Evolutionary conservation across 805 yeast species (phyloP).

Genomic region (Cyberlindnera euphorbiae): DNA sequence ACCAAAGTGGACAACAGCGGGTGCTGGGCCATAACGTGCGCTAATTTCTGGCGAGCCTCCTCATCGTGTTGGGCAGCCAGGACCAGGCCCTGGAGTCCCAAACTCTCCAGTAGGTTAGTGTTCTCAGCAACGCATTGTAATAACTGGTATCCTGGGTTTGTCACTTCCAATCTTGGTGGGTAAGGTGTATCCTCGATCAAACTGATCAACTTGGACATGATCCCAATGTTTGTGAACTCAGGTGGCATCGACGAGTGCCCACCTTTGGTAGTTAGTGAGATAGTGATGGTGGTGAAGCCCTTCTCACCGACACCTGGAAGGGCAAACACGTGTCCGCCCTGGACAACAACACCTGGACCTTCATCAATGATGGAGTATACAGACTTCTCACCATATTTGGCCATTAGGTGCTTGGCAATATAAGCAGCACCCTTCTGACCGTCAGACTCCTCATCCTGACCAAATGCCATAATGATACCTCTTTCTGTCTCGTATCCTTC

Average conservation of each 20-base stretch:
- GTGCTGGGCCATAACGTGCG: neutral
- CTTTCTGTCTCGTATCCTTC: slow-evolving; percentile 51
- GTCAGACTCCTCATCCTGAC: slow-evolving; percentile 79
- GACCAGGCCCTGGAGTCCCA: neutral
- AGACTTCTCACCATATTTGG: slow-evolving; percentile 37
- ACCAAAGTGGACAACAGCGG: slow-evolving; percentile 21
- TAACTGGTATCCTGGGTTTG: slow-evolving; percentile 48
- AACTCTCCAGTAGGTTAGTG: neutral
- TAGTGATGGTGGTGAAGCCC: slow-evolving; percentile 49
- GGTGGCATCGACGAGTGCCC: slow-evolving; percentile 73
- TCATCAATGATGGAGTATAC: slow-evolving; percentile 65
- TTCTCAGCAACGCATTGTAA: slow-evolving; percentile 54
- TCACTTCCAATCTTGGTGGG: slow-evolving; percentile 33
- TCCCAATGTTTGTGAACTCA: slow-evolving; percentile 65
- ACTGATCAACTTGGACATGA: slow-evolving; percentile 47
- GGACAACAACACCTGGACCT: slow-evolving; percentile 30
- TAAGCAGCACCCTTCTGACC: slow-evolving; percentile 46
- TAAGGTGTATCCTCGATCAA: slow-evolving; percentile 51
- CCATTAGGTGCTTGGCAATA: slow-evolving; percentile 7
- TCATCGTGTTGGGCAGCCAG: neutral
- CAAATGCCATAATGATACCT: slow-evolving; percentile 57
- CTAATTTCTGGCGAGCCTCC: neutral
- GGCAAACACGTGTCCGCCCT: slow-evolving; percentile 36
- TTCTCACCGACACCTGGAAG: slow-evolving; percentile 56
- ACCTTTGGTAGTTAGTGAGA: slow-evolving; percentile 53